Base-by-base conservation (phyloP, 495 filamentous ascomycete species). In the Xylona heveae region DNA sequence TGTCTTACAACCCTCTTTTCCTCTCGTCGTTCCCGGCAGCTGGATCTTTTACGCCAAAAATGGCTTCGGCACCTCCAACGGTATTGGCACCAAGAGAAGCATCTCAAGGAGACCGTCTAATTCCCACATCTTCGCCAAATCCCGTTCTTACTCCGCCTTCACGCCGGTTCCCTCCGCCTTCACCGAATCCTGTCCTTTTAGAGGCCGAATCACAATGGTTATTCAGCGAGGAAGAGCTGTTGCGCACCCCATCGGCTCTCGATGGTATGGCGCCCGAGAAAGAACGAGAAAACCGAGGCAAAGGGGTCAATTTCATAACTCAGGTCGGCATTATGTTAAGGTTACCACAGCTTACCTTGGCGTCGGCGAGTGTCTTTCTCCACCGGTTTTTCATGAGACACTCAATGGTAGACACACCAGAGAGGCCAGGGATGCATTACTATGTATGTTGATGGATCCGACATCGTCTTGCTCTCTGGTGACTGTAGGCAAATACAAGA, bases 221-320 rank as follows among this genome's bases (percentile, higher is more conserved):
- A 25, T 94, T 95, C 46, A 75, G 74, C 10, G 64, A 76, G 28
- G 72, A 78, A 23, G 88, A 99, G 50, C 64, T 93, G 12, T 54
- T 59, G 20, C 74, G 70, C 38, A 72, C 82, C 5, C 88, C 88
- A 2, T 90, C 81, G 31, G 72, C 82, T 33, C 49, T 84, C 0
- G 81, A 92, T 38, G 84, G 84, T 22, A 65, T 95, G 42, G 43
- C 68, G 1, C 57, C 69, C 8, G 68, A 73, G 10, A 65, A 77
- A 44, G 90, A 95, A 53, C 61, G 76, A 23, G 61, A 74, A 28
- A 61, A 72, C 30, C 72, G 88, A 32, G 69, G 73, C 35, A 95
- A 95, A 49, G 84, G 85, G 26, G 74, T 90, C 38, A 88, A 93
- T 49, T 97, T 97, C 59, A 92, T 97, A 43, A 67, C 75, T 39